These are phyloP conservation scores for Populus euphratica DNA, from an alignment of 345 rosid species.

Conservation along the genomic window DNA sequence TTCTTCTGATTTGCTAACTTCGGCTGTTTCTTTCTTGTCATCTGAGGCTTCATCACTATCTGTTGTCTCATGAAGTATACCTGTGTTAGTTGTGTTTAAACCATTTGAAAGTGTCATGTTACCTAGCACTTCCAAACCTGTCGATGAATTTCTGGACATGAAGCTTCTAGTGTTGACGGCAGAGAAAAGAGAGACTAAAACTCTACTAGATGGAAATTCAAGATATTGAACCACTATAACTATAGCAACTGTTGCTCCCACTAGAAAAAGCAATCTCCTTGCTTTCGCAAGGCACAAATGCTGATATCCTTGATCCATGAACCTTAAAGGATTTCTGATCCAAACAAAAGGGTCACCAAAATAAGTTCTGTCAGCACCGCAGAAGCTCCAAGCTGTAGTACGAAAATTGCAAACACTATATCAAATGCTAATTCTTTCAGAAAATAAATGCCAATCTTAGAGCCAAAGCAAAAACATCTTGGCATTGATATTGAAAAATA, in stretches of 20 bases:
- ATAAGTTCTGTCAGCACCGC: background rate
- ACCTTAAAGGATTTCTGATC: background rate
- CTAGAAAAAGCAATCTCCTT: constrained; percentile 45
- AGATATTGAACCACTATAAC: constrained; percentile 44
- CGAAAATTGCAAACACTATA: background rate
- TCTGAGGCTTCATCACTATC: constrained; percentile 13
- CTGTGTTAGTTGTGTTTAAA: constrained; percentile 18
- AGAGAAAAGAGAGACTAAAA: constrained; percentile 42
- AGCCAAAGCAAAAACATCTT: too few relatives aligned
- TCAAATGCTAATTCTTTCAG: background rate
- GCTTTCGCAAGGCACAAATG: constrained; percentile 36
- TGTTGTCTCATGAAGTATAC: constrained; percentile 20
- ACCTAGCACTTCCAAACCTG: constrained; percentile 14
- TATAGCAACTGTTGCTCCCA: constrained; percentile 31
- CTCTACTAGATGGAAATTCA: constrained; percentile 50
- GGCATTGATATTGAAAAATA: too few relatives aligned
- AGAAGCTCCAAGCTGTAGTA: background rate
- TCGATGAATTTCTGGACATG: background rate
- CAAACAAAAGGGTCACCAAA: background rate
- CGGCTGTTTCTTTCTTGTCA: background rate
- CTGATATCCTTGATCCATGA: constrained; percentile 46
- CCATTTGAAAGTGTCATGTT: constrained; percentile 15
- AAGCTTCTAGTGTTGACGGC: constrained; percentile 24
- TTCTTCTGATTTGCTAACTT: background rate
- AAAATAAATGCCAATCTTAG: background rate